Evolutionary conservation across 1,139 yeast species (phyloP).

Genomic region (Blastobotrys aristatus): DNA sequence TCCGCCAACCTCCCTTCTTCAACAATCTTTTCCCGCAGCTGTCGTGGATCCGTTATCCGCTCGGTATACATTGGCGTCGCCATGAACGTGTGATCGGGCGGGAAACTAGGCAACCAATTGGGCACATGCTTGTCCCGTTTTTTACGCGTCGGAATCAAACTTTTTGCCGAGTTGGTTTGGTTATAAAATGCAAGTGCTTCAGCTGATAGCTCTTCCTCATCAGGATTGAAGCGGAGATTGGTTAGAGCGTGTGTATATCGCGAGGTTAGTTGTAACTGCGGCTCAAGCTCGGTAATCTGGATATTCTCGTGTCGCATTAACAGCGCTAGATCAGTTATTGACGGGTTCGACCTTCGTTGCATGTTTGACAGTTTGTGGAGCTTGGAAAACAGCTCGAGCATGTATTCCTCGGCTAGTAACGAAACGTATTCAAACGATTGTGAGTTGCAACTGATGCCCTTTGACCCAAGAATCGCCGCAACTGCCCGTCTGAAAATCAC

Average conservation of each 20-base stretch:
- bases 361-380: conserved; percentile 53
- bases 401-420: conserved; percentile 42
- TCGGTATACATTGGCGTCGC: conserved; percentile 64
- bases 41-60: conserved; percentile 65
- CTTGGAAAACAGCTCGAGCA: conserved; percentile 44
- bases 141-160: conserved; percentile 42
- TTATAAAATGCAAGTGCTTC: conserved; percentile 26
- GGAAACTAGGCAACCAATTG: conserved; percentile 73
- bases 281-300: conserved; percentile 42
- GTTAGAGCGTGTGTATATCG: conserved; percentile 26
- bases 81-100: conserved; percentile 89
- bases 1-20: conserved; percentile 80
- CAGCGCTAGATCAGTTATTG: conserved; percentile 52
- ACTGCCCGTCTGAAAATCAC: conserved; percentile 27
- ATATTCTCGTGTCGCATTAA: conserved; percentile 46
- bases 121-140: conserved; percentile 56
- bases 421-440: conserved; percentile 34
- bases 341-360: conserved; percentile 64
- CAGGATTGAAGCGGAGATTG: conserved; percentile 26
- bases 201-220: conserved; percentile 24
- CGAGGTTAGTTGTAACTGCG: conserved; percentile 35
- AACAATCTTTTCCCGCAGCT: conserved; percentile 63
- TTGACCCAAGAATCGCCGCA: conserved; percentile 28
- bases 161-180: conserved; percentile 27
- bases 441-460: conserved; percentile 19